These are phyloP conservation scores for Exophiala spinifera DNA, from an alignment of 2,329 filamentous ascomycete species.

Conservation along the genomic window DNA sequence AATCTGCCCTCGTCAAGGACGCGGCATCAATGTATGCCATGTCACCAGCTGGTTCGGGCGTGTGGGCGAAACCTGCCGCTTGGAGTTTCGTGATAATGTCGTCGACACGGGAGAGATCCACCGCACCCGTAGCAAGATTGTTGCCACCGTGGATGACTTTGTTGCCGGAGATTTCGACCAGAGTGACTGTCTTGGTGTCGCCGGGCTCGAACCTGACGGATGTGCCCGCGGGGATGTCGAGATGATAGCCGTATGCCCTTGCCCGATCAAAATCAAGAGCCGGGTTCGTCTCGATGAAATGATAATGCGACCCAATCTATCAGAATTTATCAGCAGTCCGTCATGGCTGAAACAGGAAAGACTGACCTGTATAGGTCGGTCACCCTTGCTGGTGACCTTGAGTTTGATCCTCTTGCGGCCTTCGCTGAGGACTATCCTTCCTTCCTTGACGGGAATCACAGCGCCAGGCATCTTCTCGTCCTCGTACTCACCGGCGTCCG, in stretches of 20 bases:
- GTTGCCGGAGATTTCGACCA: conserved; percentile 83
- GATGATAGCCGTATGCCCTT: conserved; percentile 75
- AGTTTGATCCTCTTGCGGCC: conserved; percentile 70
- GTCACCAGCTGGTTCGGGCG: conserved; percentile 61
- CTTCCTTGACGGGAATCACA: conserved; percentile 67
- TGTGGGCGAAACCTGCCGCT: conserved; percentile 73
- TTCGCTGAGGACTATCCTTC: conserved; percentile 67
- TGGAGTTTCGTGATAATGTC: conserved; percentile 67
- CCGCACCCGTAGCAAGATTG: conserved; percentile 66
- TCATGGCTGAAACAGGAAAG: background rate
- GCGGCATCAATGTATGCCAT: conserved; percentile 57
- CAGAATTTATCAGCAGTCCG: background rate
- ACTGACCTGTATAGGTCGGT: conserved; percentile 80
- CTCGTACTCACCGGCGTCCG: conserved; percentile 64
- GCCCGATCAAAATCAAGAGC: conserved; percentile 83
- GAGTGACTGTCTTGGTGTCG: conserved; percentile 81
- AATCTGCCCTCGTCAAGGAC: conserved; percentile 73
- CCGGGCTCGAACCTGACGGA: conserved; percentile 93
- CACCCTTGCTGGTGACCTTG: conserved; percentile 78
- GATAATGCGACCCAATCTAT: conserved; percentile 84
- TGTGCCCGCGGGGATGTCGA: conserved; percentile 88
- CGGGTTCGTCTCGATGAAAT: conserved; percentile 93
- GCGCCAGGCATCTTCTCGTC: conserved; percentile 72
- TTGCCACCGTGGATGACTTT: conserved; percentile 83
- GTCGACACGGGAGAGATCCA: conserved; percentile 62